phyloP scores from a whole-genome alignment of 768 basidiomycete species.

The Phylloporus sp. region DNA sequence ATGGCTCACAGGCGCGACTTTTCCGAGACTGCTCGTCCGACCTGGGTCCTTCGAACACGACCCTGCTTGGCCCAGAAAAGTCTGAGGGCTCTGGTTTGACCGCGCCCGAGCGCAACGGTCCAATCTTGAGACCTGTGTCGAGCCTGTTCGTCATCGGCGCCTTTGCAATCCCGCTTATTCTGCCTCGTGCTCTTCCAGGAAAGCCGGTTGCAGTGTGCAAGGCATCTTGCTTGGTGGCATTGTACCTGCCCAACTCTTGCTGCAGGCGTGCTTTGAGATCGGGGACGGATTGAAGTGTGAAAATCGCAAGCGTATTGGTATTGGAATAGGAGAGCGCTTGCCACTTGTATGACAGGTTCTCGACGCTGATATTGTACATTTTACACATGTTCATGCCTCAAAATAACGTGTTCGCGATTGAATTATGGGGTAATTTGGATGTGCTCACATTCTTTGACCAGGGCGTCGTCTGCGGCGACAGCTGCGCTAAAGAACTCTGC shows the following conservation, averaged over 20 bases:
- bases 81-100: constrained; percentile 17
- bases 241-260: constrained; percentile 32
- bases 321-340: constrained; percentile 46
- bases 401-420: constrained; percentile 11
- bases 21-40: constrained; percentile 33
- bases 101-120: constrained; percentile 2
- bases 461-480: constrained; percentile 38
- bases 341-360: constrained; percentile 62
- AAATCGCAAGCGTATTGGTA: constrained; percentile 38
- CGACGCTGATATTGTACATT: constrained; percentile 52
- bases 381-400: constrained; percentile 63
- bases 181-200: constrained; percentile 13
- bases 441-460: constrained; percentile 51
- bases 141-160: constrained; percentile 1
- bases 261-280: constrained; percentile 42
- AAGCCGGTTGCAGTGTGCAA: constrained; percentile 17
- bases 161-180: not conserved
- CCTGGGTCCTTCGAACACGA: constrained; percentile 30
- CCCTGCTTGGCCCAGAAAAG: constrained; percentile 25
- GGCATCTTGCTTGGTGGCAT: constrained; percentile 31
- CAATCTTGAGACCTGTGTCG: constrained; percentile 14
- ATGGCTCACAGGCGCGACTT: constrained; percentile 53
- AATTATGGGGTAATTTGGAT: not conserved
- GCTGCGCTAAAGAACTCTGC: constrained; percentile 24
- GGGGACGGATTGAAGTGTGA: constrained; percentile 47